These are phyloP conservation scores for Colletotrichum aenigma DNA, from an alignment of 2,329 filamentous ascomycete genomes.

Conservation along the genomic window DNA sequence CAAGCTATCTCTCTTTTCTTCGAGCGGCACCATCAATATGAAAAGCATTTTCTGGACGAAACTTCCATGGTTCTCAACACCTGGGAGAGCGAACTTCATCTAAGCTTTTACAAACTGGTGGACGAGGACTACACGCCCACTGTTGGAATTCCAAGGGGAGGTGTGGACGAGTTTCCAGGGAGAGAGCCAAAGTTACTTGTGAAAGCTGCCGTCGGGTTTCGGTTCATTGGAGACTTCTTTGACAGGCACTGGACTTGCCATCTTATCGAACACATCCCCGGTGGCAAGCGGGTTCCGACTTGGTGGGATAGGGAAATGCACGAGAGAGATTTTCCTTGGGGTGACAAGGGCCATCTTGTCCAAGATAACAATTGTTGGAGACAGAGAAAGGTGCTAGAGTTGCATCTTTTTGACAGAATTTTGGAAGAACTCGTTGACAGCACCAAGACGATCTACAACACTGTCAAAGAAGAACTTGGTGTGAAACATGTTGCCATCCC, in stretches of 20 bases:
- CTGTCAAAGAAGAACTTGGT: neutral
- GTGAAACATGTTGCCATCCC: neutral
- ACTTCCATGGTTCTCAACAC: neutral
- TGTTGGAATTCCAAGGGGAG: neutral
- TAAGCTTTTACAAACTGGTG: neutral
- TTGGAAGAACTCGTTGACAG: fast-evolving
- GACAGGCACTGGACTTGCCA: neutral
- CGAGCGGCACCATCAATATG: neutral
- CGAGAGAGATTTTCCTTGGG: neutral
- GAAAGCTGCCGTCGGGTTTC: fast-evolving
- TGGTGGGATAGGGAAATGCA: fast-evolving
- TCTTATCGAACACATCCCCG: neutral
- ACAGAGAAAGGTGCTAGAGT: neutral
- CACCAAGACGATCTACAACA: neutral
- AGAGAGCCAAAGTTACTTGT: neutral
- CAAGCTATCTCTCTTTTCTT: neutral
- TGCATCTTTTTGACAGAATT: neutral
- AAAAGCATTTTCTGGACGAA: neutral
- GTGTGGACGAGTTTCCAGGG: neutral
- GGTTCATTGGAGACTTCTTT: neutral
- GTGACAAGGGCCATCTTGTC: neutral
- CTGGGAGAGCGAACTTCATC: neutral
- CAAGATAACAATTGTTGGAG: neutral
- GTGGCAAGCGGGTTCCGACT: neutral
- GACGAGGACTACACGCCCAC: fast-evolving